Base-by-base conservation (phyloP, 495 filamentous ascomycete genomes). In the Talaromyces adpressus region DNA sequence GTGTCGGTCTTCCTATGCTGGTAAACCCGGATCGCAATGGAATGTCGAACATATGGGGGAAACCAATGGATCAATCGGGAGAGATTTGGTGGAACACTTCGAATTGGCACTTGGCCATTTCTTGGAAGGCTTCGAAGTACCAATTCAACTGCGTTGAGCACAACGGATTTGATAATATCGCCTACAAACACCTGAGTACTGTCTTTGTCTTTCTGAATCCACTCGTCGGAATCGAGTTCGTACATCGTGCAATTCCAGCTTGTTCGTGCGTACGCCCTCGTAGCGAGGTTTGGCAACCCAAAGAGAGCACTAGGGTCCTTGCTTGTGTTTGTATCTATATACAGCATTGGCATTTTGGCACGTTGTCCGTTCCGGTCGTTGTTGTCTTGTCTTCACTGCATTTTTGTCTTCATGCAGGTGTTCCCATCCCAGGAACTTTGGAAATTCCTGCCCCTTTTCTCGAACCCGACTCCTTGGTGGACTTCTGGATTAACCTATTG, bases 221-320 rank as follows among this genome's bases (percentile, higher is more conserved):
- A 80, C 80, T 84, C 79, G 81, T 73, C 80, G 67, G 81, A 81
- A 80, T 74, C 77, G 73, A 64, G 65, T 49, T 53, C 65, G 65
- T 72, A 65, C 65, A 61, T 67, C 64, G 64, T 63, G 53, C 41
- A 65, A 68, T 66, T 67, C 73, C 72, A 76, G 68, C 69, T 57
- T 64, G 62, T 67, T 67, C 51, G 66, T 23, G 57, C 51, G 59
- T 51, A 57, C 68, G 65, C 67, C 53, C 61, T 65, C 70, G 78
- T 73, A 75, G 80, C 82, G 82, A 84, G 78, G 74, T 79, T 69
- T 64, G 69, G 61, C 68, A 63, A 59, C 64, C 73, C 57, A 65
- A 47, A 30, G 11, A 27, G 52, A 29, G 49, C 53, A 47, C 69
- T 22, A 61, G 62, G 12, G 9, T 62, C 51, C 69, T 18, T 62